Evolutionary conservation across 2,329 filamentous ascomycete species (phyloP), one percentile per base, ranked within the genome.

Genomic region (Verticillium zaregamsianum): DNA sequence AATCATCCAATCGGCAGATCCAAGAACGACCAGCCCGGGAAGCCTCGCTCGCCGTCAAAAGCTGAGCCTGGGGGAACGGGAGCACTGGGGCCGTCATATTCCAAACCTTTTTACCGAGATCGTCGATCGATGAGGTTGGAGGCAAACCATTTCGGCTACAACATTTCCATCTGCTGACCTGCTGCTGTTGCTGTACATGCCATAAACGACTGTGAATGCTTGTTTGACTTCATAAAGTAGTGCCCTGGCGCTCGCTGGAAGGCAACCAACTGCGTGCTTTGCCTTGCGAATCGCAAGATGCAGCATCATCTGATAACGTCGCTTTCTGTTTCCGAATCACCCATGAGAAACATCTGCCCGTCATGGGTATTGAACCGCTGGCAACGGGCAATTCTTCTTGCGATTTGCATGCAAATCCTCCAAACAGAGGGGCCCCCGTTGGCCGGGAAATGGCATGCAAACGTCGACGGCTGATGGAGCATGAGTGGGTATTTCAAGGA

Each of bases 1-100:
- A 88, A 90, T 92, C 78, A 82, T 93, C 90, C 90, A 87, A 91
- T 93, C 90, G 92, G 96, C 93, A 95, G 91, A 88, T 95, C 89
- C 91, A 77, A 96, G 89, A 97, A 77, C 72, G 85, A 95, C 80
- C 77, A 79, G 81, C 76, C 80, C 77, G 77, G 77, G 80, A 79
- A 82, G 83, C 86, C 85, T 83, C 85, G 86, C 82, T 91, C 88
- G 88, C 84, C 78, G 75, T 79, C 69, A 79, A 77, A 82, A 83
- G 82, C 80, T 89, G 89, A 92, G 85, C 85, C 86, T 84, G 82
- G 84, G 80, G 79, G 79, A 80, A 78, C 74, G 74, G 76, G 79
- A 67, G 67, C 75, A 78, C 78, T 78, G 81, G 80, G 82, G 88
- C 84, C 85, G 85, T 87, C 87, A 93, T 93, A 94, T 94, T 94